Base-by-base conservation (phyloP, 768 basidiomycete genomes). In the Suillus brevipes region DNA sequence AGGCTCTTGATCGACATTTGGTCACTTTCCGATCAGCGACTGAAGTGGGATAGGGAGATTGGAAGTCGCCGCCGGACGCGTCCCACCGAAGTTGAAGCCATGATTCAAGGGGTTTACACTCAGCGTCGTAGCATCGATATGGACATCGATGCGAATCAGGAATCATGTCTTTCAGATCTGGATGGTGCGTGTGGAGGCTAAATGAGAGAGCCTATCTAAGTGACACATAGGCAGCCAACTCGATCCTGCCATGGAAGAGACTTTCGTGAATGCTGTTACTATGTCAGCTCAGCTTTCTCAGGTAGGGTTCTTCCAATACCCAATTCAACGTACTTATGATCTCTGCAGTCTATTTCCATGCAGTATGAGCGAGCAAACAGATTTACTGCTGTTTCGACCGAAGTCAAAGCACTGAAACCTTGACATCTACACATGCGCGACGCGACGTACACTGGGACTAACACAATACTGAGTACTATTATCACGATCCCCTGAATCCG, bases 1-100 rank as follows among this genome's bases (percentile, higher is more conserved):
- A 97, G 75, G 87, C 86, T 2, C 84, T 97, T 38, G 94, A 96
- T 73, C 80, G 91, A 60, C 85, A 85, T 95, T 53, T 94, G 90
- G 89, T 89, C 89, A 1, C 75, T 95, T 23, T 87, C 90, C 49
- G 86, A 89, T 67, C 90, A 90, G 58, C 81, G 89, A 37, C 77
- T 94, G 60, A 84, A 89, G 67, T 92, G 87, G 87, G 88, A 94
- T 71, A 87, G 85, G 66, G 83, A 88, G 63, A 83, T 92, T 45
- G 88, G 89, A 28, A 84, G 84, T 58, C 85, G 85, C 64, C 83
- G 94, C 55, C 87, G 90, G 57, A 84, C 79, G 10, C 78, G 82
- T 49, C 94, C 94, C 0, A 71, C 68, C 23, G 82, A 87, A 64
- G 80, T 90, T 20, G 81, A 84, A 64, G 65, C 70, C 8, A 61